Base-by-base conservation (phyloP, 1,284 basidiomycete genomes). In the Tylopilus orsonianus region DNA sequence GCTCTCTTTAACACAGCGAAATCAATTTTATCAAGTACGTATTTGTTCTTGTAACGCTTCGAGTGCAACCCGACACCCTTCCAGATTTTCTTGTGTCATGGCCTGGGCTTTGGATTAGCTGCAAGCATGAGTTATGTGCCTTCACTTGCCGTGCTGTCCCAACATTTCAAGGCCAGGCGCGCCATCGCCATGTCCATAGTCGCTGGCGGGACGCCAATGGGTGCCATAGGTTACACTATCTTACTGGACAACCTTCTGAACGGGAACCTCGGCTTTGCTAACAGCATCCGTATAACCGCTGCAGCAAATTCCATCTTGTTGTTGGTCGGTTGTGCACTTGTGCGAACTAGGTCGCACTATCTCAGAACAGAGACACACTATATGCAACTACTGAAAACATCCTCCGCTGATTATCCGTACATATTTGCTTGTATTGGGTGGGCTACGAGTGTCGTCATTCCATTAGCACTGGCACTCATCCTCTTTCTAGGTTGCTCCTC, bases 161-260 rank as follows among this genome's bases (percentile, higher is more conserved):
- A 69, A 23, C 67, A 71, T 55, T 71, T 71, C 39, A 41, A 55
- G 8, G 59, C 55, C 37, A 60, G 56, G 14, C 57, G 67, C 12
- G 60, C 64, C 29, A 46, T 71, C 14, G 64, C 57, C 4, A 68
- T 70, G 65, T 46, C 65, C 23, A 56, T 70, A 18, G 69, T 59
- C 32, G 49, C 70, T 13, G 58, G 56, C 13, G 70, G 70, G 9
- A 56, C 70, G 0, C 61, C 66, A 22, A 44, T 68, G 13, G 71
- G 71, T 8, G 64, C 59, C 9, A 55, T 62, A 30, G 42, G 57
- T 5, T 63, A 62, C 40, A 56, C 72, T 23, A 67, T 75, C 41
- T 61, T 75, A 57, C 57, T 75, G 5, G 72, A 75, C 47, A 67
- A 69, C 29, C 60, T 69, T 10, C 54, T 75, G 18, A 53, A 55